Evolutionary conservation across 2,329 filamentous ascomycete species (phyloP), one percentile per base, ranked within the genome.

Genomic region (Penicillium oxalicum): DNA sequence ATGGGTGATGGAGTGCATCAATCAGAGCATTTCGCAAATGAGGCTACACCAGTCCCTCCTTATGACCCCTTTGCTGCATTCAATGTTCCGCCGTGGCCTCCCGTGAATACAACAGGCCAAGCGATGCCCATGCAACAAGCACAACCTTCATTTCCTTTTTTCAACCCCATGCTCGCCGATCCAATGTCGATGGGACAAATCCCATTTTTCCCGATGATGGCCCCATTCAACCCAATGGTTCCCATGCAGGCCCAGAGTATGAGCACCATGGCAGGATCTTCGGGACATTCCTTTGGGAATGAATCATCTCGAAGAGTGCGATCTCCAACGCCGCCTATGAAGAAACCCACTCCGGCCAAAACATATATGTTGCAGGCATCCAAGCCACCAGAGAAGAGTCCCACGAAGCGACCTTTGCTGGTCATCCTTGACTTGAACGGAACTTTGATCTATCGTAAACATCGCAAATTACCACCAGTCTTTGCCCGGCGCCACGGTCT

Each of bases 371-470:
- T 62, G 3, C 75, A 77, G 45, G 75, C 86, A 2, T 63, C 70
- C 4, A 57, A 70, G 11, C 59, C 70, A 0, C 75, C 81, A 0
- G 59, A 65, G 27, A 55, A 56, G 12, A 68, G 79, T 3, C 35
- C 67, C 0, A 44, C 66, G 1, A 78, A 83, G 1, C 80, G 81
- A 36, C 79, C 78, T 12, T 77, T 95, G 32, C 81, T 98, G 24
- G 76, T 98, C 44, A 80, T 97, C 40, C 80, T 97, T 53, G 93
- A 98, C 70, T 80, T 98, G 34, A 98, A 97, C 67, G 93, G 93
- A 53, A 96, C 91, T 0, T 77, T 98, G 1, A 78, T 97, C 50
- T 77, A 80, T 70, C 86, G 93, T 4, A 84, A 82, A 7, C 75
- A 74, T 45, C 73, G 74, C 40, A 65, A 64, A 26, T 61, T 70